A percentile compares a stretch with the other conserved stretches of the same genome.
These are phyloP conservation scores for Lentinula detonsa DNA, from an alignment of 768 basidiomycete species.

Conservation along the genomic window DNA sequence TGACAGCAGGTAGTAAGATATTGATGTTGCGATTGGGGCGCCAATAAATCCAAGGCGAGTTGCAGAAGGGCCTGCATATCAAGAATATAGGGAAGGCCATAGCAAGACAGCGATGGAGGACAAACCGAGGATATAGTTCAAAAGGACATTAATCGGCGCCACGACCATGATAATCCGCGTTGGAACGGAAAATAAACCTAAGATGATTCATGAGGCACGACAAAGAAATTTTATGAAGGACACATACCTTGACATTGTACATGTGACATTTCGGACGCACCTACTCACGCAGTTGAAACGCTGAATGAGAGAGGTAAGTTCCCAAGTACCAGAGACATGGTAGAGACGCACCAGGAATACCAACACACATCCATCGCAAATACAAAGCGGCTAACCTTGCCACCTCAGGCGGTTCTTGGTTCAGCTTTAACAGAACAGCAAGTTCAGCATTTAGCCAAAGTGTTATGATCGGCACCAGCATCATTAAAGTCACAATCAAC, in stretches of 20 bases:
- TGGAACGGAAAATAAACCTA: conserved; percentile 47
- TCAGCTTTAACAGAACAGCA: conserved; percentile 61
- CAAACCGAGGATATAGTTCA: conserved; percentile 1
- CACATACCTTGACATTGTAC: conserved; percentile 46
- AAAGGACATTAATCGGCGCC: background rate
- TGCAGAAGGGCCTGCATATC: conserved; percentile 36
- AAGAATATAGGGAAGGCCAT: no score
- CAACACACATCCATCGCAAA: conserved; percentile 68
- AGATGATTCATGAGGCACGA: background rate
- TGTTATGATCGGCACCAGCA: conserved; percentile 32
- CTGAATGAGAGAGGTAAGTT: conserved; percentile 17
- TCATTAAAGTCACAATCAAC: background rate
- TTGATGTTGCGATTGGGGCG: conserved; percentile 57
- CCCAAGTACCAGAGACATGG: background rate
- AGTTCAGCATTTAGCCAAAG: conserved; percentile 82
- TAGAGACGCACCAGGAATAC: conserved; percentile 59
- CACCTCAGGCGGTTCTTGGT: conserved; percentile 74
- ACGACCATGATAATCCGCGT: conserved; percentile 49
- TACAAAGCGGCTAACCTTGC: conserved; percentile 73
- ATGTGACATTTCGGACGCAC: conserved; percentile 16
- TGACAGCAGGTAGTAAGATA: conserved; percentile 80
- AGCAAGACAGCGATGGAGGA: background rate
- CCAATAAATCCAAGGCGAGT: conserved; percentile 66
- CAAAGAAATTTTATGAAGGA: background rate
- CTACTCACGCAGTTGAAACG: conserved; percentile 48